phyloP scores from a whole-genome alignment of 139 green algal species.

The Volvox reticuliferus region DNA sequence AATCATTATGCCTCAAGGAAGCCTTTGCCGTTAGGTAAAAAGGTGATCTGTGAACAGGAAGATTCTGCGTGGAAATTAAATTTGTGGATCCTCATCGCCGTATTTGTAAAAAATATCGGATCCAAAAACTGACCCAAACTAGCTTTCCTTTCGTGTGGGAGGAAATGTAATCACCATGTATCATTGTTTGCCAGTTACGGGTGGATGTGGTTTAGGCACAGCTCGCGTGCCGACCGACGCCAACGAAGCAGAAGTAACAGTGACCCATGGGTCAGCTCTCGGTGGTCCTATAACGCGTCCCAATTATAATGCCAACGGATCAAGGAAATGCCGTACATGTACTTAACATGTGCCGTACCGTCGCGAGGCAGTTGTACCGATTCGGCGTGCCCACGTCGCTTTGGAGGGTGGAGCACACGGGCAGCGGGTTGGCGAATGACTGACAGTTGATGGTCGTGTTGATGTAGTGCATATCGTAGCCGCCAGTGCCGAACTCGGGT shows the following conservation, averaged over 20 bases:
- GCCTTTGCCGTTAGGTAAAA: background rate
- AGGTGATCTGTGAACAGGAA: no score
- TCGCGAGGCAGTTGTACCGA: conserved; percentile 27
- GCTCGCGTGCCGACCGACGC: background rate
- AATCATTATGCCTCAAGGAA: background rate
- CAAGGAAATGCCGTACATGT: no score
- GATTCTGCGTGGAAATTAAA: no score
- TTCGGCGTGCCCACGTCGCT: background rate
- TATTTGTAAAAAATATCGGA: no score
- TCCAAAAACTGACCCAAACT: no score
- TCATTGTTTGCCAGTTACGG: background rate
- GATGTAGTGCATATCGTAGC: conserved; percentile 26
- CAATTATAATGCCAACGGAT: background rate
- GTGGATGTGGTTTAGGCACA: background rate
- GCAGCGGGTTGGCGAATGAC: conserved; percentile 22
- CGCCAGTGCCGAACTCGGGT: conserved; percentile 30
- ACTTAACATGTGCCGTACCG: no score
- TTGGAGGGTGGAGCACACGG: conserved; percentile 5
- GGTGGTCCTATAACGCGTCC: background rate
- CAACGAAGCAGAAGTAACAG: background rate
- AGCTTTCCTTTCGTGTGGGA: no score
- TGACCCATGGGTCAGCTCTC: background rate
- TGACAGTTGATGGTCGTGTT: conserved; percentile 31
- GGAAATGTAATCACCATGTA: no score
- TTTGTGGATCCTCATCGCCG: no score